Percentiles rank a stretch among this genome's conserved stretches.
These are phyloP conservation scores for Heritiera fomes DNA, from an alignment of 345 rosid species.

Conservation along the genomic window DNA sequence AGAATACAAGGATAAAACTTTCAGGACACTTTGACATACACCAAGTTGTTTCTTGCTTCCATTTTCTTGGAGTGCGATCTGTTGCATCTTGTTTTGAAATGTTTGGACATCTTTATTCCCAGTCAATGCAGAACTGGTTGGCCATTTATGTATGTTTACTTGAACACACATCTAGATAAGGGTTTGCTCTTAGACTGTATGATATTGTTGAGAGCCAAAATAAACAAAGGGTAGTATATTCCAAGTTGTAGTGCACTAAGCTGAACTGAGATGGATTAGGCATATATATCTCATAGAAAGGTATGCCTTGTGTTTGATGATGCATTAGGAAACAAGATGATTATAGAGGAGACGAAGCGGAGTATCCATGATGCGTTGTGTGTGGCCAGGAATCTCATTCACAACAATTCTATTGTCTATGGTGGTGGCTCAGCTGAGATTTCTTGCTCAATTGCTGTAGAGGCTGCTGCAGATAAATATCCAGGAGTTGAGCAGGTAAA, in stretches of 20 bases:
- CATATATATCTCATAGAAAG: not conserved
- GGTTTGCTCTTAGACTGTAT: not conserved
- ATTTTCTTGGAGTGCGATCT: not conserved
- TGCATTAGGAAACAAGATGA: constrained; percentile 86
- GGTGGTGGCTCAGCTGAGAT: constrained; percentile 98
- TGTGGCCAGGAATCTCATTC: constrained; percentile 92
- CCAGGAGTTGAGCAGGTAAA: constrained; percentile 92
- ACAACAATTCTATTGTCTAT: constrained; percentile 86
- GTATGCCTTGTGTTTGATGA: constrained; percentile 8
- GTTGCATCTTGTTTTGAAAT: constrained; percentile 3
- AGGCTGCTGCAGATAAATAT: constrained; percentile 84
- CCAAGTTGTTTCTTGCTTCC: not conserved
- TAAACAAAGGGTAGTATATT: not conserved
- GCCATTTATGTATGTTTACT: not conserved
- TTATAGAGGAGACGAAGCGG: constrained; percentile 96
- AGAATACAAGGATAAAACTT: not conserved
- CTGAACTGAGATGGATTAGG: constrained; percentile 2
- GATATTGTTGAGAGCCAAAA: not conserved
- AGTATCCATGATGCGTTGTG: constrained; percentile 94
- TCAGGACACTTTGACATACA: not conserved
- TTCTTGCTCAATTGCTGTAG: constrained; percentile 87
- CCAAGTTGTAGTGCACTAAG: not conserved
- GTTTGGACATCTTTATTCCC: not conserved
- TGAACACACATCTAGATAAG: not conserved
- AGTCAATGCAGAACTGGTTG: not conserved